phyloP scores from a whole-genome alignment of 192 early-diverging fungal genomes.

The Backusella tarrabulga region DNA sequence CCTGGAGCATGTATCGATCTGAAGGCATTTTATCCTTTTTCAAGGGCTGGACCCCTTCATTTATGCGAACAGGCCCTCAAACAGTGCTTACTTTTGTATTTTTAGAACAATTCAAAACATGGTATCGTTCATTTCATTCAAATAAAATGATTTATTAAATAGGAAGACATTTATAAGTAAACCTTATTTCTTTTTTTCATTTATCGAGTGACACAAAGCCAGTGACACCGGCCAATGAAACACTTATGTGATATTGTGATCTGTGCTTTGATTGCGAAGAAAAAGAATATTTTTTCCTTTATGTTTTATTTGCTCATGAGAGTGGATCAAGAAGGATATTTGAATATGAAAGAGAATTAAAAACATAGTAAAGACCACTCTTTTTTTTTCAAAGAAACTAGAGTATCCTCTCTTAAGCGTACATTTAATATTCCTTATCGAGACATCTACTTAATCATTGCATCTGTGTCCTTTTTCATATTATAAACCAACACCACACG shows the following conservation, averaged over 20 bases:
- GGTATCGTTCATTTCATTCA: slow-evolving; percentile 13
- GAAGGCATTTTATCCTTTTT: slow-evolving; percentile 75
- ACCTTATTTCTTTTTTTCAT: background rate
- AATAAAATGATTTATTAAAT: background rate
- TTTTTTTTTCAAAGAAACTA: no score
- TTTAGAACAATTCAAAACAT: slow-evolving; percentile 69
- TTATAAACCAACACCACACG: background rate
- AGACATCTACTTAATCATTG: background rate
- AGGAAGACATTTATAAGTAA: background rate
- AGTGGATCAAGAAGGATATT: background rate
- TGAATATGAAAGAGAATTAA: no score
- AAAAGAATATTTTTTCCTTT: background rate
- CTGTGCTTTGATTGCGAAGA: background rate
- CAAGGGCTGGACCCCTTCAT: slow-evolving; percentile 85
- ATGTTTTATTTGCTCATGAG: background rate
- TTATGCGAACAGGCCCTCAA: slow-evolving; percentile 79
- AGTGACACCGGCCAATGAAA: background rate
- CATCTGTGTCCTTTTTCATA: background rate
- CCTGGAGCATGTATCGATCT: slow-evolving; percentile 54
- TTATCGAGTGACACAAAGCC: no score
- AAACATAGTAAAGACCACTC: no score
- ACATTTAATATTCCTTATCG: background rate
- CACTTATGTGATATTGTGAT: background rate
- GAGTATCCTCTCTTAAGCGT: no score
- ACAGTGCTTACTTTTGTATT: slow-evolving; percentile 84